Conservation (phyloP, 169 alveolate genomes). For the Amoebophrya sp. region DNA sequence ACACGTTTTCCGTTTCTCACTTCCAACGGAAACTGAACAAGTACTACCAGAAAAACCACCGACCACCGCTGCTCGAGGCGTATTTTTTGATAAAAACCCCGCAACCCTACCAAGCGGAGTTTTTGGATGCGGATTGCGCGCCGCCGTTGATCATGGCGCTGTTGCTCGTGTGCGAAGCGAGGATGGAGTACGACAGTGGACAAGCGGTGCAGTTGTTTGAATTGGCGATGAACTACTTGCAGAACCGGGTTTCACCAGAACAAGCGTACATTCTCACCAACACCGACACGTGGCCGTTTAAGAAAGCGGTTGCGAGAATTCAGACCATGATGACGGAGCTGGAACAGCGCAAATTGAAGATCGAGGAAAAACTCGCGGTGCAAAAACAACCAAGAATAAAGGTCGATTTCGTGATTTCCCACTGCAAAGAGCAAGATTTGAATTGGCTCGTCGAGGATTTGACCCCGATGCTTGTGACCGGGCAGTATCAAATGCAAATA, state of each 20-base stretch:
- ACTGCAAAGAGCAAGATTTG: background rate
- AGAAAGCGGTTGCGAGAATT: background rate
- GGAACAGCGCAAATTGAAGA: no score
- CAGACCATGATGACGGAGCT: no score
- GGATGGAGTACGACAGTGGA: background rate
- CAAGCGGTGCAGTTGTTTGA: background rate
- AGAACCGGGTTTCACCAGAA: background rate
- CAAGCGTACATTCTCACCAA: background rate
- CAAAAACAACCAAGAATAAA: no score
- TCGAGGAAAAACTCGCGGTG: no score
- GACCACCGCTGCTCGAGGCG: background rate
- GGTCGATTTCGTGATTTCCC: background rate
- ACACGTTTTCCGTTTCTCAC: background rate
- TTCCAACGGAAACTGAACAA: background rate
- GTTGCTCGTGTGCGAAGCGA: background rate
- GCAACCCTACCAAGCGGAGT: background rate
- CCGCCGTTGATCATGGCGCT: background rate
- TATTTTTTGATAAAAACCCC: background rate
- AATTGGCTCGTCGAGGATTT: background rate
- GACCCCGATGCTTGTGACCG: no score
- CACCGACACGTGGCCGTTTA: background rate
- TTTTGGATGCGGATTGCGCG: background rate
- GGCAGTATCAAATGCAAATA: no score
- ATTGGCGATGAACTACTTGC: background rate
- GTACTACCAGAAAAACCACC: background rate